Evolutionary conservation across 805 yeast species (phyloP).

Genomic region (Cyberlindnera subsufficiens): DNA sequence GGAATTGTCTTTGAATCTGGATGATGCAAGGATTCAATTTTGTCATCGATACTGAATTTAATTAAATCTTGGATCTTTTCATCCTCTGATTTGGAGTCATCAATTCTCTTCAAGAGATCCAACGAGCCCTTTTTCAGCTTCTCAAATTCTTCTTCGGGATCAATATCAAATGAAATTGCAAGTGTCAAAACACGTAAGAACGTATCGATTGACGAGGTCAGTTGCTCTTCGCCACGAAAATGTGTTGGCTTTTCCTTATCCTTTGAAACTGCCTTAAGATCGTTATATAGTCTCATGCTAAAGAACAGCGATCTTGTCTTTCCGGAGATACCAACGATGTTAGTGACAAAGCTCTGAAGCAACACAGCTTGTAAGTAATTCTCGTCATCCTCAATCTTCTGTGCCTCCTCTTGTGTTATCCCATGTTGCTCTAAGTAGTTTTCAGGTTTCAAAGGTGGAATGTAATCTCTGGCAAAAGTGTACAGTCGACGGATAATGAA

Average conservation of each 20-base stretch:
- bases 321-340: conserved; percentile 35
- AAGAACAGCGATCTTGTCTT: conserved; percentile 10
- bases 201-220: conserved; percentile 28
- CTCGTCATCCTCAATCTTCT: conserved; percentile 48
- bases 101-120: conserved; percentile 35
- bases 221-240: conserved; percentile 12
- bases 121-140: conserved; percentile 30
- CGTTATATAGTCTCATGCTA: conserved; percentile 11
- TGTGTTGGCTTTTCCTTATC: conserved; percentile 8
- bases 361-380: conserved; percentile 57
- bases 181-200: conserved; percentile 41
- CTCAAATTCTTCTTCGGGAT: conserved; percentile 37
- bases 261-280: conserved; percentile 9
- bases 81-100: conserved; percentile 16
- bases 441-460: conserved; percentile 38
- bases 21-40: conserved; percentile 23
- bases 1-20: conserved; percentile 26
- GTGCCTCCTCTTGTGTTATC: conserved; percentile 30
- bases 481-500: conserved; percentile 59
- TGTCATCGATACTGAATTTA: conserved; percentile 26
- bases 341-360: conserved; percentile 56
- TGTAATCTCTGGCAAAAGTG: conserved; percentile 55
- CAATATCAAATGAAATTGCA: conserved; percentile 62
- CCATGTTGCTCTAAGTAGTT: conserved; percentile 27
- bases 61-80: conserved; percentile 27